These are phyloP conservation scores for Pulveroboletus frians DNA, from an alignment of 768 basidiomycete genomes.

Conservation along the genomic window DNA sequence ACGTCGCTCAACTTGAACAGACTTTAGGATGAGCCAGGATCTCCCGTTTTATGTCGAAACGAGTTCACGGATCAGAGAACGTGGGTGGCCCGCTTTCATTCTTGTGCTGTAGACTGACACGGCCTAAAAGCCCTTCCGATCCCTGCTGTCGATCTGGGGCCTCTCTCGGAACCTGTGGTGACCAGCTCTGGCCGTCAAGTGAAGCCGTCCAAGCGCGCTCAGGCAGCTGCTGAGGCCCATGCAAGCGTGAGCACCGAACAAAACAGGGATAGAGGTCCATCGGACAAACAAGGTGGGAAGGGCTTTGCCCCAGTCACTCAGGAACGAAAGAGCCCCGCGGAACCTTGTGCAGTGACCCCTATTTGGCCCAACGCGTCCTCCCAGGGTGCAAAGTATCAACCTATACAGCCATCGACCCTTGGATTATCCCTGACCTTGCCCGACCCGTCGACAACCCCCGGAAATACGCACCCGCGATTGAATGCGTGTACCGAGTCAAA, in stretches of 20 bases:
- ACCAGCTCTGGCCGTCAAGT: constrained; percentile 24
- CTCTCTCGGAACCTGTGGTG: constrained; percentile 6
- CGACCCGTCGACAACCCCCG: background rate
- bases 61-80: constrained; percentile 22
- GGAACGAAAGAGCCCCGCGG: background rate
- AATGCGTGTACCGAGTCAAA: background rate
- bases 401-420: constrained; percentile 13
- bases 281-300: background rate
- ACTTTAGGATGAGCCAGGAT: constrained; percentile 30
- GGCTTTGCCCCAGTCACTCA: background rate
- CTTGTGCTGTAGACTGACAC: constrained; percentile 3
- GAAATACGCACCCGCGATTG: background rate
- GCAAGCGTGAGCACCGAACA: background rate
- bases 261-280: constrained; percentile 3
- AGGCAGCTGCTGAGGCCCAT: constrained; percentile 4
- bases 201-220: constrained; percentile 18
- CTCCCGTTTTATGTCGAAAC: constrained; percentile 27
- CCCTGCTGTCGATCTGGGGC: constrained; percentile 1
- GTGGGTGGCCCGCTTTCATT: constrained; percentile 11
- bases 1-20: constrained; percentile 8
- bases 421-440: constrained; percentile 2
- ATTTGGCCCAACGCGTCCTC: background rate
- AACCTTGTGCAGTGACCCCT: background rate
- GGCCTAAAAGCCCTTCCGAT: constrained; percentile 9
- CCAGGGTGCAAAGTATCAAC: background rate